A percentile compares a stretch with the other conserved stretches of the same genome.
phyloP scores from a whole-genome alignment of 208 protist genomes.

The Porcisia deanei region DNA sequence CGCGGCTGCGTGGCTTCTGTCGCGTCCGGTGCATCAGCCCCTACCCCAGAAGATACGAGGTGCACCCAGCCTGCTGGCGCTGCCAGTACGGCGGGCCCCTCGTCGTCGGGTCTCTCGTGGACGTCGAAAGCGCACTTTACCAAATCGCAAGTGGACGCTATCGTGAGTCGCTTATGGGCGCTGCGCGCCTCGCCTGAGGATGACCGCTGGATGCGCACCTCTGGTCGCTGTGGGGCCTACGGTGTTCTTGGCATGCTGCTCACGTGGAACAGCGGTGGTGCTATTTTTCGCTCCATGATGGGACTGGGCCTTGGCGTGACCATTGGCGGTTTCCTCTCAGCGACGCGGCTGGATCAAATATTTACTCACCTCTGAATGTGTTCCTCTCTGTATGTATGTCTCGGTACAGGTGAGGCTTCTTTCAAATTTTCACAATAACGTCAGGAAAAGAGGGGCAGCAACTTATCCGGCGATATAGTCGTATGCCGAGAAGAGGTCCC shows the following conservation, averaged over 20 bases:
- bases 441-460: not conserved
- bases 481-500: too few species aligned
- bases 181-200: slow-evolving; percentile 54
- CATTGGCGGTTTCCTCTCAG: slow-evolving; percentile 45
- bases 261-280: slow-evolving; percentile 67
- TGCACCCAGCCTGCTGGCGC: not conserved
- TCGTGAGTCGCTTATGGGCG: slow-evolving; percentile 57
- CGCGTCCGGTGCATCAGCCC: not conserved
- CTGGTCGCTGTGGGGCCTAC: slow-evolving; percentile 52
- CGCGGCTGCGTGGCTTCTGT: slow-evolving; percentile 29
- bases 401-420: not conserved
- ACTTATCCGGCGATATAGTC: too few species aligned
- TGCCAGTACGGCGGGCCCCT: not conserved
- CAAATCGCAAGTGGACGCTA: slow-evolving; percentile 62
- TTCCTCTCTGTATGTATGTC: not conserved
- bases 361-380: slow-evolving; percentile 41
- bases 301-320: slow-evolving; percentile 68
- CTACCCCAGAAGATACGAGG: not conserved
- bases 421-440: not conserved
- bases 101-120: not conserved
- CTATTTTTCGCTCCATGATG: slow-evolving; percentile 63
- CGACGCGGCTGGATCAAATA: slow-evolving; percentile 58
- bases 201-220: slow-evolving; percentile 63
- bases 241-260: slow-evolving; percentile 68
- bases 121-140: slow-evolving; percentile 30